These are phyloP conservation scores for Annulohypoxylon moriforme DNA, from an alignment of 495 filamentous ascomycete genomes.

Conservation along the genomic window DNA sequence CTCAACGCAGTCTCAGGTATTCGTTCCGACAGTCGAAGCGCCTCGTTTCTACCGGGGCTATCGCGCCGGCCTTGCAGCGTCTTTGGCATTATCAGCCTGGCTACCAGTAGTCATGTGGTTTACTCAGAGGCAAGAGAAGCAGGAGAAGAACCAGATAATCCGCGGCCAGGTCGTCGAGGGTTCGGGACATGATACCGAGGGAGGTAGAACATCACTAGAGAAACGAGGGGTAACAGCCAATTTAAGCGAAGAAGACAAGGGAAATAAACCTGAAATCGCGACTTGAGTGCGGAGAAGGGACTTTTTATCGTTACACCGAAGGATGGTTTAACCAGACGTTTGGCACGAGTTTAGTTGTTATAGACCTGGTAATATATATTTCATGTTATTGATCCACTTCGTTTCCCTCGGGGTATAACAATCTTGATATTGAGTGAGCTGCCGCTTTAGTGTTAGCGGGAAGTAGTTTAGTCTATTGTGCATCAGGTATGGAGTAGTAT, in stretches of 20 bases:
- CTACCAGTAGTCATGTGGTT: conserved; percentile 30
- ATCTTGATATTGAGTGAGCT: not conserved
- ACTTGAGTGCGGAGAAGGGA: not conserved
- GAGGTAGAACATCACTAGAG: conserved; percentile 23
- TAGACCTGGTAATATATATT: not conserved
- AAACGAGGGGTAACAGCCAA: conserved; percentile 14
- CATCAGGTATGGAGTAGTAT: not conserved
- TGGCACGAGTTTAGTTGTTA: not conserved
- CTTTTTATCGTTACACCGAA: not conserved
- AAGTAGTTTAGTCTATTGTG: not conserved
- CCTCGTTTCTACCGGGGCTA: conserved; percentile 33
- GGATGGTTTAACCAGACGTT: not conserved
- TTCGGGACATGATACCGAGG: conserved; percentile 16
- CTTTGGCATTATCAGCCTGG: conserved; percentile 28
- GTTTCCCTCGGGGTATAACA: not conserved
- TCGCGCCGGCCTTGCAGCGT: conserved; percentile 26
- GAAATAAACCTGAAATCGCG: conserved; percentile 15
- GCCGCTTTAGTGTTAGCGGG: not conserved
- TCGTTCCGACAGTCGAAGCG: conserved; percentile 31
- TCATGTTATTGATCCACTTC: not conserved
- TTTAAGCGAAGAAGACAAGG: conserved; percentile 23
- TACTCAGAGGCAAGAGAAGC: conserved; percentile 17
- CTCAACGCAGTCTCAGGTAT: conserved; percentile 18
- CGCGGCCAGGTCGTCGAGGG: conserved; percentile 14
- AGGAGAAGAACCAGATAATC: conserved; percentile 20